A percentile compares a stretch with the other conserved stretches of the same genome.
Evolutionary conservation across 257 asterid species (phyloP).

Genomic region (Asclepias syriaca): DNA sequence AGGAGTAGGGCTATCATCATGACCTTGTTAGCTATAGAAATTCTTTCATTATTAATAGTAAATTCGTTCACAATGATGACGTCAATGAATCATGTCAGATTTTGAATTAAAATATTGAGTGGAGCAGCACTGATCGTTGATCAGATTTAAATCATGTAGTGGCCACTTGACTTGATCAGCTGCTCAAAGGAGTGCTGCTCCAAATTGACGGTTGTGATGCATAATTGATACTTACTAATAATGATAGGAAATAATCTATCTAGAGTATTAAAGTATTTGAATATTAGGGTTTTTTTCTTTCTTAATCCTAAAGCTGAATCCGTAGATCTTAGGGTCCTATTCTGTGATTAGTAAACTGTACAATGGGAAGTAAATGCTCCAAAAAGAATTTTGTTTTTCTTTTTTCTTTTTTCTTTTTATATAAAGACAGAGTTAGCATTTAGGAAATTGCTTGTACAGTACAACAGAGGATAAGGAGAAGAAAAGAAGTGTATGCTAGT

Average conservation of each 20-base stretch:
- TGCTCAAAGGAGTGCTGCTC: too few species aligned
- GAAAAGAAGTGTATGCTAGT: not conserved
- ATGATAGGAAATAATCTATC: too few species aligned
- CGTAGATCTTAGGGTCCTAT: too few species aligned
- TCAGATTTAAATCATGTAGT: not conserved
- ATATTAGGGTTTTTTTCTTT: too few species aligned
- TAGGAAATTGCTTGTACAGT: not conserved
- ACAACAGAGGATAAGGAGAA: not conserved
- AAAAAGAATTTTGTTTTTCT: too few species aligned
- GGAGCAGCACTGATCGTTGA: not conserved
- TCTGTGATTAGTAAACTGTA: not conserved
- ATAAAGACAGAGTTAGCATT: not conserved
- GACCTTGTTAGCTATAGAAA: not conserved
- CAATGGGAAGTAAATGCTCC: not conserved
- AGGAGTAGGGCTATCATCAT: conserved; percentile 7
- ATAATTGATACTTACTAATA: too few species aligned
- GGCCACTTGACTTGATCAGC: too few species aligned
- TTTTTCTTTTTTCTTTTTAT: too few species aligned
- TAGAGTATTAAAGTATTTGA: too few species aligned
- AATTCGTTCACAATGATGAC: too few species aligned
- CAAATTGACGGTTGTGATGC: too few species aligned
- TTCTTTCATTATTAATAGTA: not conserved
- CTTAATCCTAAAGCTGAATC: too few species aligned
- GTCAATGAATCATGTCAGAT: not conserved
- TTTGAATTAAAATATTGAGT: not conserved